Evolutionary conservation across 345 rosid genomes (phyloP).

Genomic region (Microthlaspi erraticum): DNA sequence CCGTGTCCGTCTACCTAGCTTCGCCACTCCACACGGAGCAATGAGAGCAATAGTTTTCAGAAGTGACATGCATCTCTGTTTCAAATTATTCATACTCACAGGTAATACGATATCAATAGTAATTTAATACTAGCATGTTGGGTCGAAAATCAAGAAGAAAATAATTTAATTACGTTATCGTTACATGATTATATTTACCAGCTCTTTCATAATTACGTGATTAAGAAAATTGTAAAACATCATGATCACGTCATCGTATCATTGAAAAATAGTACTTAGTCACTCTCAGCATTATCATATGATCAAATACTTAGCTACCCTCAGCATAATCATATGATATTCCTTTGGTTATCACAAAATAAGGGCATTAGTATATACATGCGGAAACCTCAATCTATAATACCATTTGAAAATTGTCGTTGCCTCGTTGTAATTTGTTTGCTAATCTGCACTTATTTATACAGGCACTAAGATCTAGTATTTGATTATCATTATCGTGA

Average conservation of each 20-base stretch:
- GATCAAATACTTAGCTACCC: conserved; percentile 6
- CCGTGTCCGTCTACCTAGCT: too few species aligned
- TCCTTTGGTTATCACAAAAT: conserved; percentile 10
- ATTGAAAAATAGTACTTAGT: background rate
- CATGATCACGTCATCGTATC: background rate
- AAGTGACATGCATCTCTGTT: background rate
- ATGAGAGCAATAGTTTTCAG: background rate
- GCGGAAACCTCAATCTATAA: background rate
- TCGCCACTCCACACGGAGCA: too few species aligned
- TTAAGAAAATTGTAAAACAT: too few species aligned
- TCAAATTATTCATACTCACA: background rate
- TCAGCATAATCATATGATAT: conserved; percentile 1
- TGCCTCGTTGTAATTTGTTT: conserved; percentile 26
- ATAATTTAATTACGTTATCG: too few species aligned
- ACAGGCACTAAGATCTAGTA: background rate
- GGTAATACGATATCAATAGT: background rate
- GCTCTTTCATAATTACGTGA: too few species aligned
- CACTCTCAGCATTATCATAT: conserved; percentile 20
- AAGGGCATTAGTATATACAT: background rate
- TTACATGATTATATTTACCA: too few species aligned
- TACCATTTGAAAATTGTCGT: conserved; percentile 13
- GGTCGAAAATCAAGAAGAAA: too few species aligned
- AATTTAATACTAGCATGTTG: background rate
- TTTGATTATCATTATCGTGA: conserved; percentile 24
- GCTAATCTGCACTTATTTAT: background rate